A percentile compares a stretch with the other conserved stretches of the same genome.
These are phyloP conservation scores for Erysimum cheiri DNA, from an alignment of 441 rosid species.

Conservation along the genomic window DNA sequence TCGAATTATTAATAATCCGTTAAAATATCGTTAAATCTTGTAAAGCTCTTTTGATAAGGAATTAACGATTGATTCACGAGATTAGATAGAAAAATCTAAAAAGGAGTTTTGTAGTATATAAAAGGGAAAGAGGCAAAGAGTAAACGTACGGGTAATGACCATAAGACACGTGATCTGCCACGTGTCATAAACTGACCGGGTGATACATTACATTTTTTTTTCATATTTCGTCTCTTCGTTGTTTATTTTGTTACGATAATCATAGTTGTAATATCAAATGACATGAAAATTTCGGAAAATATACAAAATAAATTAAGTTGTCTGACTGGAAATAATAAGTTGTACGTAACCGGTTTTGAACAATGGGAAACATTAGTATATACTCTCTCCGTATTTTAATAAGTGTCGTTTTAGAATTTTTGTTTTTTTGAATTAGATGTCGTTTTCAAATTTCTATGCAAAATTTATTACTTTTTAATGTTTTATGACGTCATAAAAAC, in stretches of 20 bases:
- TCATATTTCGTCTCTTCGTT: neutral
- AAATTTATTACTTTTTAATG: no score
- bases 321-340: constrained; percentile 6
- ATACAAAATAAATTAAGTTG: neutral
- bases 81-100: neutral
- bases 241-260: neutral
- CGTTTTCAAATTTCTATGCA: no score
- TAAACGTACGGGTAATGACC: constrained; percentile 36
- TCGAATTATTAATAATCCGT: neutral
- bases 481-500: no score
- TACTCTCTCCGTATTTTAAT: no score
- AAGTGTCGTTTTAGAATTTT: no score
- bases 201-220: neutral
- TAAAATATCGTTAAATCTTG: neutral
- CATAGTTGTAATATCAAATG: constrained; percentile 1
- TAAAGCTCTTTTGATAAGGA: constrained; percentile 22
- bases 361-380: neutral
- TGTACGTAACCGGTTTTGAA: neutral
- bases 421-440: no score
- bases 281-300: neutral
- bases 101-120: no score
- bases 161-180: constrained; percentile 30
- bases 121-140: constrained; percentile 25
- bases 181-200: neutral
- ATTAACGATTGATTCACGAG: constrained; percentile 23